phyloP scores from a whole-genome alignment of 169 alveolate species.

The Babesia sp. region DNA sequence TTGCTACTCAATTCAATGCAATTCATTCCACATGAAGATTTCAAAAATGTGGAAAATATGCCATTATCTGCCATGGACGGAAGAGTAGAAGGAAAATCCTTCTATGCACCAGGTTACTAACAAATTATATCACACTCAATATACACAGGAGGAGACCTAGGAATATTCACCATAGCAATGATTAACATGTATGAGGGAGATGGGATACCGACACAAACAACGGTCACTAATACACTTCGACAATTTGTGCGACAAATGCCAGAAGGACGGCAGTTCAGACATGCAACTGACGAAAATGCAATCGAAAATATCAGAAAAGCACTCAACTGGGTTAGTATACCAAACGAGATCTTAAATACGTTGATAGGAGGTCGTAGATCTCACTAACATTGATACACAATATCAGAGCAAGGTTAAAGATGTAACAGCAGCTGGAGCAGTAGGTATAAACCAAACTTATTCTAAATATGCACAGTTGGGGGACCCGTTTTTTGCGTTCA shows the following conservation, averaged over 20 bases:
- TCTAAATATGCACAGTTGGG: slow-evolving; percentile 27
- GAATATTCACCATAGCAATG: slow-evolving; percentile 42
- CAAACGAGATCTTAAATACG: not conserved
- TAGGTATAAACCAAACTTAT: not conserved
- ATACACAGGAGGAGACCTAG: slow-evolving; percentile 65
- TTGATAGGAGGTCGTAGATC: slow-evolving; percentile 55
- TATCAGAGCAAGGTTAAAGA: slow-evolving; percentile 35
- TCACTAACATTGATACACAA: slow-evolving; percentile 24
- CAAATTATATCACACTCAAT: not conserved
- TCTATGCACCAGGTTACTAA: slow-evolving; percentile 55
- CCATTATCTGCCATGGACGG: slow-evolving; percentile 63
- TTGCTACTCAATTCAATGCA: slow-evolving; percentile 4
- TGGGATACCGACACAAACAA: slow-evolving; percentile 12
- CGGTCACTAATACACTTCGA: slow-evolving; percentile 30
- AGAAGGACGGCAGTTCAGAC: slow-evolving; percentile 32
- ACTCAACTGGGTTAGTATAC: slow-evolving; percentile 45
- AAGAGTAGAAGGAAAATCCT: slow-evolving; percentile 28
- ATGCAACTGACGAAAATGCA: slow-evolving; percentile 55
- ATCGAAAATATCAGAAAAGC: slow-evolving; percentile 16
- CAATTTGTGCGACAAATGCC: slow-evolving; percentile 35
- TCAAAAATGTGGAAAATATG: slow-evolving; percentile 15
- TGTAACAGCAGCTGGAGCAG: slow-evolving; percentile 11
- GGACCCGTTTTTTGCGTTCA: slow-evolving; percentile 35
- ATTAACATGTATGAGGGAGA: slow-evolving; percentile 21
- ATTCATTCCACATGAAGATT: slow-evolving; percentile 55